Evolutionary conservation across 2,329 filamentous ascomycete species (phyloP).

Genomic region (Lomentospora prolificans): DNA sequence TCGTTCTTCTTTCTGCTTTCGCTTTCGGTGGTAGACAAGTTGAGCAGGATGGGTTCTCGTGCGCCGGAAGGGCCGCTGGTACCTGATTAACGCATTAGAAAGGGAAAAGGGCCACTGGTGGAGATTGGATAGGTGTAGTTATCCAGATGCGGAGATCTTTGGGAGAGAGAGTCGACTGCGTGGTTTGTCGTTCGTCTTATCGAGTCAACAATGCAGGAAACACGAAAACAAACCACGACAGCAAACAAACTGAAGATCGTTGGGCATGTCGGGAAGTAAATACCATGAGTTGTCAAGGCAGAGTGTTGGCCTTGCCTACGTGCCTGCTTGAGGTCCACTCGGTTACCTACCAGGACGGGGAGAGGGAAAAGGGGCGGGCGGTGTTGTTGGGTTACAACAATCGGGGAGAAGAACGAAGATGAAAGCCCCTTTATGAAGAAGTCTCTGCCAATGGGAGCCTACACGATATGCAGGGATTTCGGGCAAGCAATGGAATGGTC

Average conservation of each 20-base stretch:
- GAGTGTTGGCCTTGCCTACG: neutral
- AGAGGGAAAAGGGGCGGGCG: neutral
- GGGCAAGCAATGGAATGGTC: neutral
- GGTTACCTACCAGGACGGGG: neutral
- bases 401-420: neutral
- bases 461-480: conserved; percentile 4
- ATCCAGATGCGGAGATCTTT: neutral
- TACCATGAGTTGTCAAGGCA: neutral
- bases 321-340: neutral
- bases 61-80: neutral
- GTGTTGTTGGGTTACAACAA: neutral
- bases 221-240: conserved; percentile 6
- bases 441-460: conserved; percentile 1
- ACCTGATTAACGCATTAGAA: neutral
- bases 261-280: neutral
- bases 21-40: neutral
- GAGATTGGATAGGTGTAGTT: neutral
- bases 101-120: neutral
- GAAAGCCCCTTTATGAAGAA: neutral
- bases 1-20: neutral
- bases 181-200: neutral
- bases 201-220: neutral
- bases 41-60: neutral
- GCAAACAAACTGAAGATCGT: neutral
- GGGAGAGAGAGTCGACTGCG: neutral